Conservation (phyloP, 2,329 filamentous ascomycete genomes). For the Didymella glomerata region DNA sequence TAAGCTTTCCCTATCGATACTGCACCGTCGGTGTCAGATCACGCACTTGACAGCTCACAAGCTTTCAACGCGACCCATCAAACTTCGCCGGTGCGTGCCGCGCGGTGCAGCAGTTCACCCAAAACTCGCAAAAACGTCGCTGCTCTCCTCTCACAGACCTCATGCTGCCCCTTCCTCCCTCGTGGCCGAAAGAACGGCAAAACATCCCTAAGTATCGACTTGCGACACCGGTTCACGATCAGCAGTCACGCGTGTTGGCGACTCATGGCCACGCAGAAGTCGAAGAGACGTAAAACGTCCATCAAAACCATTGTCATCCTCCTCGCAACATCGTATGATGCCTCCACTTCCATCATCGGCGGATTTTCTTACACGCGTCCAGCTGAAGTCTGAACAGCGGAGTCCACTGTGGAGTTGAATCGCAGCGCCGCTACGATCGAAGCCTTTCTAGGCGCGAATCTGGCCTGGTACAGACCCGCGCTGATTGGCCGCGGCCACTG, state of each 20-base stretch:
- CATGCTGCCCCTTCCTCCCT: neutral
- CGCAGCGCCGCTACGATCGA: conserved; percentile 5
- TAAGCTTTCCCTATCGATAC: conserved; percentile 9
- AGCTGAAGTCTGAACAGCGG: conserved; percentile 7
- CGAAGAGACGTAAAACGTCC: conserved; percentile 6
- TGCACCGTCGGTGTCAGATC: conserved; percentile 10
- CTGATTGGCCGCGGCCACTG: conserved; percentile 3
- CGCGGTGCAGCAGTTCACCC: conserved; percentile 14
- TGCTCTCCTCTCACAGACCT: conserved; percentile 5
- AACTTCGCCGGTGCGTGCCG: conserved; percentile 14
- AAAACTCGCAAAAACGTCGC: conserved; percentile 3
- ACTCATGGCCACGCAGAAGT: conserved; percentile 5
- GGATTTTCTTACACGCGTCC: neutral
- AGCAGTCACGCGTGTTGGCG: conserved; percentile 4
- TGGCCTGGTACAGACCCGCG: neutral
- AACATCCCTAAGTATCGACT: neutral
- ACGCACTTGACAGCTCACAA: conserved; percentile 13
- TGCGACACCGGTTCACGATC: conserved; percentile 3
- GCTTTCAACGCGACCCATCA: conserved; percentile 11
- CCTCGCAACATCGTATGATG: neutral
- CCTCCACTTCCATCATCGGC: conserved; percentile 1
- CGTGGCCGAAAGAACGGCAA: conserved; percentile 3
- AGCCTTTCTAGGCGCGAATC: conserved; percentile 4
- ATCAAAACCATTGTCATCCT: conserved; percentile 1
- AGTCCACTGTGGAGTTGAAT: conserved; percentile 1